phyloP scores from a whole-genome alignment of 495 filamentous ascomycete genomes.

The Poronia punctata region DNA sequence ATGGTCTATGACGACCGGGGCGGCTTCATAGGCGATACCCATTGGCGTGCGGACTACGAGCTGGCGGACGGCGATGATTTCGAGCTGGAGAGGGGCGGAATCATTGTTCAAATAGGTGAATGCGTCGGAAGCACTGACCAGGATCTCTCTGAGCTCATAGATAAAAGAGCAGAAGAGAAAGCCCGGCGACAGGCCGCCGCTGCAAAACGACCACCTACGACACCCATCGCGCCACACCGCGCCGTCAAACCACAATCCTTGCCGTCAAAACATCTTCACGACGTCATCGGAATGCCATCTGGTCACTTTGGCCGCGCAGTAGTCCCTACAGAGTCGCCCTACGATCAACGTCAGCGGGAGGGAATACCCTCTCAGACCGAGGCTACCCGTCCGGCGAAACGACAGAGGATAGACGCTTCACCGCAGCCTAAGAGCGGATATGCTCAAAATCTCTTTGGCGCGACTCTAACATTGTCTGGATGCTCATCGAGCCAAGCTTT shows the following conservation, averaged over 20 bases:
- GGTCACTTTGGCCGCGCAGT: conserved; percentile 46
- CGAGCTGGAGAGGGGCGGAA: conserved; percentile 63
- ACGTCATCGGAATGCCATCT: conserved; percentile 39
- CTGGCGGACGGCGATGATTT: conserved; percentile 75
- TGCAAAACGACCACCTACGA: conserved; percentile 16
- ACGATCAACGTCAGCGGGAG: conserved; percentile 38
- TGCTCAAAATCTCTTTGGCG: conserved; percentile 46
- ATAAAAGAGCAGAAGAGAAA: conserved; percentile 52
- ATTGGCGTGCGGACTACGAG: conserved; percentile 62
- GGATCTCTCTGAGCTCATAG: conserved; percentile 65
- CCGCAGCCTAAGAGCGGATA: conserved; percentile 43
- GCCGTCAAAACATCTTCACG: conserved; percentile 37
- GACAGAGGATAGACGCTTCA: conserved; percentile 26
- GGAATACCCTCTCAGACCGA: conserved; percentile 10
- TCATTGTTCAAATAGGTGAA: conserved; percentile 74
- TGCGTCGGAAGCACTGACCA: conserved; percentile 63
- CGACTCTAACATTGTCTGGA: conserved; percentile 37
- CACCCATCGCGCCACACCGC: conserved; percentile 3
- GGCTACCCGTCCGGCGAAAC: conserved; percentile 26
- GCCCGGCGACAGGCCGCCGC: conserved; percentile 35
- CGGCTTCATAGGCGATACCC: conserved; percentile 77
- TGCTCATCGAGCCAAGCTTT: conserved; percentile 30
- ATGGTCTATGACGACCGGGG: conserved; percentile 83
- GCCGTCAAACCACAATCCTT: conserved; percentile 16
- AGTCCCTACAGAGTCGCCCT: conserved; percentile 41